Conservation (phyloP, 148 eudicot genomes). For the Pharnaceum exiguum region DNA sequence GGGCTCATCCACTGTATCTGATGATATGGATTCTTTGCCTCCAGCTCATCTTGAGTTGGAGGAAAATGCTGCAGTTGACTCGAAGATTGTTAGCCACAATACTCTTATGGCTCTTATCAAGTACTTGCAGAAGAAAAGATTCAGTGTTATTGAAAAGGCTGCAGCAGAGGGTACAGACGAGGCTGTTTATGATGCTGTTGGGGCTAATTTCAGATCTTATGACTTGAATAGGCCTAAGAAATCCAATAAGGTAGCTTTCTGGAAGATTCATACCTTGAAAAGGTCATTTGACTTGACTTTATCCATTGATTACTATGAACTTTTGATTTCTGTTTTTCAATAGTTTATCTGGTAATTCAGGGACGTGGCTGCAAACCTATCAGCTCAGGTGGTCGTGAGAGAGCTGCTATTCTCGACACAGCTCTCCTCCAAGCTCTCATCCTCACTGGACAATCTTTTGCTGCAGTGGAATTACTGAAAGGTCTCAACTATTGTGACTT, state of each 20-base stretch:
- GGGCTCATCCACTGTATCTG: constrained; percentile 75
- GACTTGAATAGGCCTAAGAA: constrained; percentile 54
- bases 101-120: constrained; percentile 90
- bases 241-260: constrained; percentile 57
- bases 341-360: constrained; percentile 29
- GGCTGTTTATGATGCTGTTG: constrained; percentile 90
- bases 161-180: constrained; percentile 96
- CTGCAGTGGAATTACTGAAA: constrained; percentile 77
- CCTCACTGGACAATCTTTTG: constrained; percentile 80
- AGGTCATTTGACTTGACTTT: not conserved
- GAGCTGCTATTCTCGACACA: constrained; percentile 91
- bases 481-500: constrained; percentile 91
- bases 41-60: constrained; percentile 43
- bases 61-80: constrained; percentile 64
- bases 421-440: constrained; percentile 86
- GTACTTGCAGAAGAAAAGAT: constrained; percentile 89
- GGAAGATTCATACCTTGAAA: not conserved
- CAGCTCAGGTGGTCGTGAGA: constrained; percentile 84
- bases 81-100: constrained; percentile 90
- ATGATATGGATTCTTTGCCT: constrained; percentile 74
- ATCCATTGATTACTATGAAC: constrained; percentile 1
- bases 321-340: not conserved
- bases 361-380: constrained; percentile 58
- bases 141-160: constrained; percentile 72
- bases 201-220: constrained; percentile 53